phyloP scores from a whole-genome alignment of 2,329 filamentous ascomycete species.

The Ustilaginoidea virens region DNA sequence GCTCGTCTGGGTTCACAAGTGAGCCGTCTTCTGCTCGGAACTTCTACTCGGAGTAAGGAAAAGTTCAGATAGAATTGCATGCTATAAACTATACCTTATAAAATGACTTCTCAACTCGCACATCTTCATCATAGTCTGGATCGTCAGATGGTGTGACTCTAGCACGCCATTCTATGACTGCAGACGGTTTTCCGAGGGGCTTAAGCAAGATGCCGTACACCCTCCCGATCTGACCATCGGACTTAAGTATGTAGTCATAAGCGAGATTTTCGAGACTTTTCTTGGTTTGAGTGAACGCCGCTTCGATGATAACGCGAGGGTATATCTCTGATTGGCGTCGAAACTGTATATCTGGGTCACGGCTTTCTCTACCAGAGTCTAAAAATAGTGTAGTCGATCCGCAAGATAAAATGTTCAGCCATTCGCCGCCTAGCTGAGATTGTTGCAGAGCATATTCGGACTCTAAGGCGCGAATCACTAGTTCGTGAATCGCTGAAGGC shows the following conservation, averaged over 20 bases:
- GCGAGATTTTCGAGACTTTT: conserved; percentile 1
- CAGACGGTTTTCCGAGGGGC: conserved; percentile 1
- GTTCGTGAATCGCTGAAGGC: background rate
- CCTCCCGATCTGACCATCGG: conserved; percentile 1
- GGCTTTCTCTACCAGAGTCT: background rate
- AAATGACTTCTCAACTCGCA: conserved; percentile 3
- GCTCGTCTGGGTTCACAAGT: too few relatives aligned
- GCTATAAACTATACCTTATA: too few relatives aligned
- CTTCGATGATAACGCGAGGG: conserved; percentile 2
- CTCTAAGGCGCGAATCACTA: background rate
- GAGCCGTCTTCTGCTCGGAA: too few relatives aligned
- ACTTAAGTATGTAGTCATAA: conserved; percentile 2
- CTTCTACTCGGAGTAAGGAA: too few relatives aligned
- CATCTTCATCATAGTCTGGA: conserved; percentile 1
- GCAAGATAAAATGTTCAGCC: background rate
- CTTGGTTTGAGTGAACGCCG: conserved; percentile 1
- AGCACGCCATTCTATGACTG: conserved; percentile 1
- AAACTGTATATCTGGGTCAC: conserved; percentile 2
- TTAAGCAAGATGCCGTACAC: conserved; percentile 1
- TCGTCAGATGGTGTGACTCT: conserved; percentile 1
- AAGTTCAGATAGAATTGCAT: too few relatives aligned
- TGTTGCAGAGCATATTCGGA: background rate
- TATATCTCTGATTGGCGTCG: background rate
- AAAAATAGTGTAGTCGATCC: background rate
- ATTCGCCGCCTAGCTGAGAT: background rate